phyloP scores from a whole-genome alignment of 139 green algal species.

The Coccomyxa sp. region DNA sequence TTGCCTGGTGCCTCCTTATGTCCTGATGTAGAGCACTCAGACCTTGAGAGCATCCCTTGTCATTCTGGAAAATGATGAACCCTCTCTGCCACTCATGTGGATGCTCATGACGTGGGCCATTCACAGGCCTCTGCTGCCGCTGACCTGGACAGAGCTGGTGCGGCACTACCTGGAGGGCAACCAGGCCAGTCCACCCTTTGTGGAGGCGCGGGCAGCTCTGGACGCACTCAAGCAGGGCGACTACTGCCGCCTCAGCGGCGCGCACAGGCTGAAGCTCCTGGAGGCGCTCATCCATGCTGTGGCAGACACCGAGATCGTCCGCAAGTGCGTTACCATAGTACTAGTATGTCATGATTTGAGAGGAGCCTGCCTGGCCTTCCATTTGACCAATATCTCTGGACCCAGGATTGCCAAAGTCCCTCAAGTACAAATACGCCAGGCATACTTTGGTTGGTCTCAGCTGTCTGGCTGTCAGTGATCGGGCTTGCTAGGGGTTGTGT shows the following conservation, averaged over 20 bases:
- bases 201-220: background rate
- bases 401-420: too few species aligned
- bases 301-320: constrained; percentile 14
- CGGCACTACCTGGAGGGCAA: constrained; percentile 6
- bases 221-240: background rate
- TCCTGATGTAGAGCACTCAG: too few species aligned
- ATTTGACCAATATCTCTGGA: too few species aligned
- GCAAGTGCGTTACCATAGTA: constrained; percentile 1
- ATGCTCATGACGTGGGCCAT: background rate
- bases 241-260: constrained; percentile 7
- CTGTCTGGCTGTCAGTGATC: too few species aligned
- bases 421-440: too few species aligned
- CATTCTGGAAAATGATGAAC: background rate
- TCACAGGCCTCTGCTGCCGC: constrained; percentile 18
- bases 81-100: background rate
- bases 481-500: too few species aligned
- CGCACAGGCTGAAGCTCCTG: constrained; percentile 2
- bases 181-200: background rate
- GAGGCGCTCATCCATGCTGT: constrained; percentile 15
- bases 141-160: constrained; percentile 23
- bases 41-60: background rate
- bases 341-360: too few species aligned
- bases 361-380: too few species aligned
- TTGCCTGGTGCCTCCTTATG: too few species aligned
- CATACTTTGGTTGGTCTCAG: too few species aligned